Percentiles rank a stretch among this genome's conserved stretches.
These are phyloP conservation scores for Strobilomyces dryophilus DNA, from an alignment of 768 basidiomycete species.

Conservation along the genomic window DNA sequence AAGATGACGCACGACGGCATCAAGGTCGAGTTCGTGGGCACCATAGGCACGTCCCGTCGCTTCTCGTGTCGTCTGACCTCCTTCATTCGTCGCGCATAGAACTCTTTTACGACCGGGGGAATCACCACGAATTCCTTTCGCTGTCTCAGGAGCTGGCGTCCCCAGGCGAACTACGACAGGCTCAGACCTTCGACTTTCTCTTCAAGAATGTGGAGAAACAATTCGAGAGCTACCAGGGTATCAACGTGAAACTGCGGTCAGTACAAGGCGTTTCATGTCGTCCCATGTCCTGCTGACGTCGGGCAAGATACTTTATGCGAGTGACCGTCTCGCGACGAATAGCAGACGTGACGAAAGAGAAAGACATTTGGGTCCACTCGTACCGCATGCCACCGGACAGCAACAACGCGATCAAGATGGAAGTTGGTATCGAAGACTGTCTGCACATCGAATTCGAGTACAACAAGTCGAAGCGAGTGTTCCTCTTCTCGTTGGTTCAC, in stretches of 20 bases:
- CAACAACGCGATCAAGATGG: constrained; percentile 99
- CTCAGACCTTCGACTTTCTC: constrained; percentile 92
- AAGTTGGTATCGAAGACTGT: constrained; percentile 99
- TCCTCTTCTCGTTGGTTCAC: not conserved
- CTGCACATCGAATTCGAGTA: constrained; percentile 99
- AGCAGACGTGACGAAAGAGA: constrained; percentile 91
- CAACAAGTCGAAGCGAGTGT: constrained; percentile 93
- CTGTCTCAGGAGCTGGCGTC: constrained; percentile 92
- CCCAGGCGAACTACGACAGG: constrained; percentile 95
- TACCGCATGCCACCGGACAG: constrained; percentile 98
- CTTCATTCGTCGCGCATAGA: constrained; percentile 32
- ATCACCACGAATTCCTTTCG: constrained; percentile 97
- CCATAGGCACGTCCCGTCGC: constrained; percentile 65
- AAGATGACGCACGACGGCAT: constrained; percentile 93
- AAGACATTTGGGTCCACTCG: constrained; percentile 96
- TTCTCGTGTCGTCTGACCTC: not conserved
- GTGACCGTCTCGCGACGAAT: constrained; percentile 88
- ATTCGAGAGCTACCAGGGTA: constrained; percentile 96
- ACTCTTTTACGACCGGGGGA: constrained; percentile 95
- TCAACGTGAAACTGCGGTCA: constrained; percentile 95
- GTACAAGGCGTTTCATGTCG: constrained; percentile 20
- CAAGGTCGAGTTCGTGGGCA: constrained; percentile 96
- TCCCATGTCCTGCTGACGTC: constrained; percentile 3
- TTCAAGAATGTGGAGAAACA: constrained; percentile 99
- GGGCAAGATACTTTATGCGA: constrained; percentile 80